Conservation (phyloP, 2,329 filamentous ascomycete genomes). For the Thelonectria discophora region DNA sequence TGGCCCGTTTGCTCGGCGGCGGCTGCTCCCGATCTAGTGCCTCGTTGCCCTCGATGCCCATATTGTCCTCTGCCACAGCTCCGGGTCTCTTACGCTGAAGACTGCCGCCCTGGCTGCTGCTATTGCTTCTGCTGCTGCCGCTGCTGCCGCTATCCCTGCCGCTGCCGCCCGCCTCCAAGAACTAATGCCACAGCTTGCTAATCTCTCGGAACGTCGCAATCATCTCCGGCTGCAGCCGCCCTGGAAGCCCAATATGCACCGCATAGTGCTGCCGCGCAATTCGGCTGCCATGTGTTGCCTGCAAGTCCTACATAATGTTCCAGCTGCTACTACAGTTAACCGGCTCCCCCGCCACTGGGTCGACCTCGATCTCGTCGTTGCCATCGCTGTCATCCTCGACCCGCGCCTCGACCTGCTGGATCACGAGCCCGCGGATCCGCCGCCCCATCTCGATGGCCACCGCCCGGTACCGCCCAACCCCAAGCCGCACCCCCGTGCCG, state of each 20-base stretch:
- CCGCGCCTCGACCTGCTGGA: background rate
- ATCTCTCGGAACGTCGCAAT: conserved; percentile 12
- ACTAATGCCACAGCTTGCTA: conserved; percentile 15
- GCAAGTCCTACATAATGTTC: conserved; percentile 9
- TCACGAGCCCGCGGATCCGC: background rate
- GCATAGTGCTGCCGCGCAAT: conserved; percentile 9
- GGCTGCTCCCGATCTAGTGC: too few relatives aligned
- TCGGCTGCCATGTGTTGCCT: background rate
- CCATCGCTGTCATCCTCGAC: too few relatives aligned
- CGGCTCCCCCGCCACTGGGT: conserved; percentile 7
- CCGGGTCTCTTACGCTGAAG: too few relatives aligned
- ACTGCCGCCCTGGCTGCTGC: too few relatives aligned
- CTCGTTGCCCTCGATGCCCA: too few relatives aligned
- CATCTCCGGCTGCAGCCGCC: conserved; percentile 10
- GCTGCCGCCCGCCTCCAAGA: background rate
- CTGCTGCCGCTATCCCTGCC: too few relatives aligned
- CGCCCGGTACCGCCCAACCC: background rate
- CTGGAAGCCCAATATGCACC: conserved; percentile 6
- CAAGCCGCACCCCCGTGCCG: background rate
- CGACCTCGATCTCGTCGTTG: background rate
- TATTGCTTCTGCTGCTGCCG: too few relatives aligned
- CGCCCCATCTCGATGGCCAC: conserved; percentile 11
- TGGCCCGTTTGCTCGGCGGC: too few relatives aligned
- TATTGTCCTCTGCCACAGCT: too few relatives aligned
- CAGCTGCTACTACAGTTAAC: conserved; percentile 4